Conservation (phyloP, 2,329 filamentous ascomycete genomes). For the Amesomyces nigricolor region DNA sequence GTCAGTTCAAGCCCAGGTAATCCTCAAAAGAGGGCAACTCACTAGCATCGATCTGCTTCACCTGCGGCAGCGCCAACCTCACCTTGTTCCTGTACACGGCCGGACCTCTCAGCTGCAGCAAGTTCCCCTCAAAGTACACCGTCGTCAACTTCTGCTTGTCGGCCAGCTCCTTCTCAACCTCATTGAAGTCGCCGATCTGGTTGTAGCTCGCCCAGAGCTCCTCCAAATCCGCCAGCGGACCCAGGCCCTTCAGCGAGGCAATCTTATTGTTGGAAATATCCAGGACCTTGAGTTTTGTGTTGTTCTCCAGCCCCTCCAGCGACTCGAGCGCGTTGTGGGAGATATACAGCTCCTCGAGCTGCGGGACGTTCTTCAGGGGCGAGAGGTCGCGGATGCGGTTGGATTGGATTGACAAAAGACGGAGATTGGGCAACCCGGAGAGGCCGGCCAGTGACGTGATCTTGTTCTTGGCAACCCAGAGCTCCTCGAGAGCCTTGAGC, state of each 20-base stretch:
- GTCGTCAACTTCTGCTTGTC: slow-evolving; percentile 79
- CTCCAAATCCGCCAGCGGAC: slow-evolving; percentile 64
- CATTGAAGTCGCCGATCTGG: slow-evolving; percentile 68
- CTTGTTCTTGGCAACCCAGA: slow-evolving; percentile 97
- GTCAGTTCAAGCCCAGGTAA: not conserved
- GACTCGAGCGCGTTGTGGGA: slow-evolving; percentile 86
- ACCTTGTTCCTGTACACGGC: slow-evolving; percentile 94
- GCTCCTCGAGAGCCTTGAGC: slow-evolving; percentile 71
- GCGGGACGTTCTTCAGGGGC: slow-evolving; percentile 66
- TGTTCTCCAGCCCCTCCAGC: slow-evolving; percentile 65
- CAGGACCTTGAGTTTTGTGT: slow-evolving; percentile 65
- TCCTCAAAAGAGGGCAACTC: slow-evolving; percentile 43
- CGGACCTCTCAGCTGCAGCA: slow-evolving; percentile 71
- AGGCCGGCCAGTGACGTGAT: slow-evolving; percentile 79
- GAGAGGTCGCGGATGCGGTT: slow-evolving; percentile 80
- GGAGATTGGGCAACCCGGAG: slow-evolving; percentile 67
- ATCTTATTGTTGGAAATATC: slow-evolving; percentile 90
- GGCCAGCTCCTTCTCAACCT: slow-evolving; percentile 69
- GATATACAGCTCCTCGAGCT: slow-evolving; percentile 89
- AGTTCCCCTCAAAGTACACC: slow-evolving; percentile 95
- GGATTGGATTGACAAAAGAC: slow-evolving; percentile 88
- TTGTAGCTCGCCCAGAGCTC: slow-evolving; percentile 96
- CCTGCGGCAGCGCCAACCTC: slow-evolving; percentile 74
- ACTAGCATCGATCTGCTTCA: slow-evolving; percentile 97
- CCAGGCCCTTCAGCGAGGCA: slow-evolving; percentile 65